Percentiles rank a stretch among this genome's conserved stretches.
Conservation (phyloP, 2,329 filamentous ascomycete genomes). For the Chrysoporthe austroafricana region DNA sequence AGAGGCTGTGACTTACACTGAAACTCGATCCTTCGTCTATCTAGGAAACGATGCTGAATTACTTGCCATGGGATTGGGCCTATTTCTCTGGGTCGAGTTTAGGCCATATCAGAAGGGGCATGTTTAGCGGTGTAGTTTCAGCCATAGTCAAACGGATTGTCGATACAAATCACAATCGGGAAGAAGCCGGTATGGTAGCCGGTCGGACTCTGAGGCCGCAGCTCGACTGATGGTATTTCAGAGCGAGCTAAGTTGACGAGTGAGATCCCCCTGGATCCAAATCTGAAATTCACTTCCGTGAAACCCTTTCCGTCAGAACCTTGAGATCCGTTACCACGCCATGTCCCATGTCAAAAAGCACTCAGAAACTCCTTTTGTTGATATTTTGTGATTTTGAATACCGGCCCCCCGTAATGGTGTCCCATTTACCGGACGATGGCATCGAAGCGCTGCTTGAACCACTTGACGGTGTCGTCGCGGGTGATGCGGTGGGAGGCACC, state of each 20-base stretch:
- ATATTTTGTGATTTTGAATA: constrained; percentile 23
- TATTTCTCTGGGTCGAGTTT: background rate
- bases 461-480: constrained; percentile 94
- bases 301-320: constrained; percentile 35
- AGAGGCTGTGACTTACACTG: background rate
- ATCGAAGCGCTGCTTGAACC: constrained; percentile 91
- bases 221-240: constrained; percentile 59
- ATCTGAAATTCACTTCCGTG: constrained; percentile 45
- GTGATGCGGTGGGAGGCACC: constrained; percentile 91
- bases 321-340: constrained; percentile 33
- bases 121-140: background rate
- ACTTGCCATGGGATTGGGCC: background rate
- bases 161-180: constrained; percentile 27
- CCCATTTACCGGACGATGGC: constrained; percentile 92
- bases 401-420: constrained; percentile 29
- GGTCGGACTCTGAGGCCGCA: constrained; percentile 76
- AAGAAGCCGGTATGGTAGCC: constrained; percentile 67
- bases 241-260: constrained; percentile 57
- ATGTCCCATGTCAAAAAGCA: constrained; percentile 29
- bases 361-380: constrained; percentile 36
- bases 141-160: background rate
- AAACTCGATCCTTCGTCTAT: background rate
- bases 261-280: constrained; percentile 46
- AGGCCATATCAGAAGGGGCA: background rate
- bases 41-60: too few relatives aligned